Evolutionary conservation across 2,329 filamentous ascomycete genomes (phyloP).

Genomic region (Alternaria triticina): DNA sequence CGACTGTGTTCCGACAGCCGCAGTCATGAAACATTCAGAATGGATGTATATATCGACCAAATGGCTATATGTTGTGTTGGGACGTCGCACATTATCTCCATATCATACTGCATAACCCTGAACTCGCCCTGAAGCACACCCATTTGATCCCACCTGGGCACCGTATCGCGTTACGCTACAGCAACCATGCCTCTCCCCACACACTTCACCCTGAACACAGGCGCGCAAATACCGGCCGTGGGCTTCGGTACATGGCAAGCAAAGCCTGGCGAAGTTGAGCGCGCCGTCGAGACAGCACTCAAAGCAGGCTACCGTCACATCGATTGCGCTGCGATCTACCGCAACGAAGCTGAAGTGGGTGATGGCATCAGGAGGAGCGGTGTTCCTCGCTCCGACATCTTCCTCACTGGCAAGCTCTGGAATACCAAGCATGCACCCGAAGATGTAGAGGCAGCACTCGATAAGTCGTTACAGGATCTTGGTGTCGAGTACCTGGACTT

Average conservation of each 20-base stretch:
- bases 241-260: constrained; percentile 81
- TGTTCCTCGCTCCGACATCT: constrained; percentile 69
- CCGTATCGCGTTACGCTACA: not conserved
- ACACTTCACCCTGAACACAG: constrained; percentile 65
- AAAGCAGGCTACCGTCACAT: constrained; percentile 74
- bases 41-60: not conserved
- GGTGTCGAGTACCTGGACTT: constrained; percentile 70
- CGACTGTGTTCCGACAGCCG: not conserved
- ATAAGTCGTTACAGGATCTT: constrained; percentile 66
- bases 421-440: constrained; percentile 75
- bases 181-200: constrained; percentile 29
- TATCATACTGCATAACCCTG: not conserved
- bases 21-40: not conserved
- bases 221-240: constrained; percentile 75
- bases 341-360: constrained; percentile 78
- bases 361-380: constrained; percentile 69
- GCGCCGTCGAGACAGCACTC: constrained; percentile 71
- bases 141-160: not conserved
- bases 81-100: not conserved
- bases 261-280: constrained; percentile 63
- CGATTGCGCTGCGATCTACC: constrained; percentile 76
- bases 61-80: not conserved
- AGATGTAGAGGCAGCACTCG: constrained; percentile 62
- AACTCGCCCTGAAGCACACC: not conserved
- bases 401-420: constrained; percentile 80